Evolutionary conservation across 345 rosid genomes (phyloP).

Genomic region (Anastatica hierochuntica): DNA sequence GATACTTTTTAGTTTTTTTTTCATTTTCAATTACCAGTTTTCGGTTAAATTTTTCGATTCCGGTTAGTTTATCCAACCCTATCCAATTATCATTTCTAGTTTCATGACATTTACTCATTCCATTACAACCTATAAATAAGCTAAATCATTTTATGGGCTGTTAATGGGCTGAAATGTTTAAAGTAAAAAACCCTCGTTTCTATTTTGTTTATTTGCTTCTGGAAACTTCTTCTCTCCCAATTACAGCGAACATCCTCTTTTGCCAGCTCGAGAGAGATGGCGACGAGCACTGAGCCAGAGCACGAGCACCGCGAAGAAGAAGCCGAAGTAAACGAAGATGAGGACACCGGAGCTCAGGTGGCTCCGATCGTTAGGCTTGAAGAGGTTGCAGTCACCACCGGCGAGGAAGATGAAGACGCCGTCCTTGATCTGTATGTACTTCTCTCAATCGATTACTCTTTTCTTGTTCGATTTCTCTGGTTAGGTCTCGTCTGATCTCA

Average conservation of each 20-base stretch:
- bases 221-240: background rate
- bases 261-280: constrained; percentile 38
- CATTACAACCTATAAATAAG: no score
- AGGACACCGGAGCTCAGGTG: constrained; percentile 87
- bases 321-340: constrained; percentile 55
- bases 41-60: no score
- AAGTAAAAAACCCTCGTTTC: no score
- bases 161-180: no score
- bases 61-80: no score
- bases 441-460: background rate
- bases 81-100: no score
- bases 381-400: constrained; percentile 72
- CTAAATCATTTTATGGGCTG: background rate
- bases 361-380: constrained; percentile 81
- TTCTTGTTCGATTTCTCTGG: background rate
- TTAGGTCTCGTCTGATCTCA: background rate
- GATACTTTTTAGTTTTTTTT: no score
- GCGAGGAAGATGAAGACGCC: constrained; percentile 77
- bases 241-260: no score
- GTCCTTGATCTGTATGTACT: constrained; percentile 68
- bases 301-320: constrained; percentile 55
- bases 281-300: constrained; percentile 43
- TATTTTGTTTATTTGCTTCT: no score
- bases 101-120: no score
- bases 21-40: no score